Percentiles rank a stretch among this genome's conserved stretches.
Evolutionary conservation across 1,139 yeast genomes (phyloP).

Genomic region (Taphrina confusa): DNA sequence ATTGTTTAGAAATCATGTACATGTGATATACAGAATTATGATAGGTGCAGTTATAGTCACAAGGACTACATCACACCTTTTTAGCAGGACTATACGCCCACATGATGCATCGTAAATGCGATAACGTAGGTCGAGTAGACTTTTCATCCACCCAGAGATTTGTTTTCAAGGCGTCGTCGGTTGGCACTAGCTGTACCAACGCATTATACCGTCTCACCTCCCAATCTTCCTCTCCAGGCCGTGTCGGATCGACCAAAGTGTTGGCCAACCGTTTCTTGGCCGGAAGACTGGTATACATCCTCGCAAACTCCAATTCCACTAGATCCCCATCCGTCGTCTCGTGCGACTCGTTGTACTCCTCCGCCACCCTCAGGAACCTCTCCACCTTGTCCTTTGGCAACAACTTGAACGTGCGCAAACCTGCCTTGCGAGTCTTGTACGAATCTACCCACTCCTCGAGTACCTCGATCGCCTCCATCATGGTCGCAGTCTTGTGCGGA

Average conservation of each 20-base stretch:
- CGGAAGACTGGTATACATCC: conserved; percentile 2
- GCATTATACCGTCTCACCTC: conserved; percentile 8
- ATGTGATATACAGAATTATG: no score
- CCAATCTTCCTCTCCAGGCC: conserved; percentile 15
- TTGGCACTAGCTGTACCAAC: neutral
- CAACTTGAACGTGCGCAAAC: neutral
- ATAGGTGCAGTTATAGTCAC: no score
- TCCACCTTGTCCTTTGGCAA: conserved; percentile 2
- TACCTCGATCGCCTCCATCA: conserved; percentile 1
- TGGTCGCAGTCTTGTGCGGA: conserved; percentile 19
- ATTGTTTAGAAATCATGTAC: no score
- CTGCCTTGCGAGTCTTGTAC: neutral
- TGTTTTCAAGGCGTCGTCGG: no score
- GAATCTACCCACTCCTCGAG: conserved; percentile 9
- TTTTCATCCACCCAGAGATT: no score
- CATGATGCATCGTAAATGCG: conserved; percentile 8
- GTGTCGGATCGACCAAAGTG: neutral
- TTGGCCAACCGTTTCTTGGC: conserved; percentile 7
- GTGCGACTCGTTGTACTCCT: conserved; percentile 4
- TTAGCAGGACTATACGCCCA: conserved; percentile 16
- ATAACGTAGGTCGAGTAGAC: no score
- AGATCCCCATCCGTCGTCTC: neutral
- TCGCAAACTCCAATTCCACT: neutral
- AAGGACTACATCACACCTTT: conserved; percentile 1
- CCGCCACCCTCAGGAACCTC: conserved; percentile 8